phyloP scores from a whole-genome alignment of 352 stramenopile species.

The Phytophthora ramorum region DNA sequence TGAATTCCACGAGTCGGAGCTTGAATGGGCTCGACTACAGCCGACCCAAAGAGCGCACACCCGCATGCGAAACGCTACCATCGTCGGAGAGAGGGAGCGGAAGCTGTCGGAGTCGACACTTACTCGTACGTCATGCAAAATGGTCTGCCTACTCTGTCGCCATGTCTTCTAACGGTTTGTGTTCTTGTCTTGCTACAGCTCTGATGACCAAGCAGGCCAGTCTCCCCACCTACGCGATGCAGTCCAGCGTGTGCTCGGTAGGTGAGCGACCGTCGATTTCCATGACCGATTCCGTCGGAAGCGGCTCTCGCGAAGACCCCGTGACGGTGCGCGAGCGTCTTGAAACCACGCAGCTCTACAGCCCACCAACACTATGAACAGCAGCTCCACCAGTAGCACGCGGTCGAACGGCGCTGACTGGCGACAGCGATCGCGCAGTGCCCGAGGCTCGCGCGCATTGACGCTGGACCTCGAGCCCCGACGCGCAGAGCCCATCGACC shows the following conservation, averaged over 20 bases:
- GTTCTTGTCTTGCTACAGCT: conserved; percentile 6
- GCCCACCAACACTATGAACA: conserved; percentile 22
- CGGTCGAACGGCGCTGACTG: conserved; percentile 20
- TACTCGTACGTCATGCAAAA: conserved; percentile 18
- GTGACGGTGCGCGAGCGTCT: conserved; percentile 19
- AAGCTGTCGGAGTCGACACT: conserved; percentile 25
- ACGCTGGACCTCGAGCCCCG: conserved; percentile 30
- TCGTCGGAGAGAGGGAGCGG: conserved; percentile 14
- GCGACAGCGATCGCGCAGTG: conserved; percentile 23
- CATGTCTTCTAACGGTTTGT: neutral
- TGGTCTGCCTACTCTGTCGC: neutral
- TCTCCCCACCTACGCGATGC: conserved; percentile 21
- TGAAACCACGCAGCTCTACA: conserved; percentile 31
- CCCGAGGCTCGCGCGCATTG: conserved; percentile 21
- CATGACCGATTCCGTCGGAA: conserved; percentile 47
- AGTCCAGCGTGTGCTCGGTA: conserved; percentile 35
- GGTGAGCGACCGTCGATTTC: conserved; percentile 35
- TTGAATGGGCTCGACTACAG: conserved; percentile 24
- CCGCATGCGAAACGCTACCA: conserved; percentile 19
- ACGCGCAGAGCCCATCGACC: conserved; percentile 44
- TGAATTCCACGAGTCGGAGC: conserved; percentile 26
- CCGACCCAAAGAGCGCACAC: conserved; percentile 12
- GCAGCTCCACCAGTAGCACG: conserved; percentile 17
- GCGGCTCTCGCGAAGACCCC: conserved; percentile 28
- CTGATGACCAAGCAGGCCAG: conserved; percentile 35